Base-by-base conservation (phyloP, 495 filamentous ascomycete species). In the Platismatia glauca region DNA sequence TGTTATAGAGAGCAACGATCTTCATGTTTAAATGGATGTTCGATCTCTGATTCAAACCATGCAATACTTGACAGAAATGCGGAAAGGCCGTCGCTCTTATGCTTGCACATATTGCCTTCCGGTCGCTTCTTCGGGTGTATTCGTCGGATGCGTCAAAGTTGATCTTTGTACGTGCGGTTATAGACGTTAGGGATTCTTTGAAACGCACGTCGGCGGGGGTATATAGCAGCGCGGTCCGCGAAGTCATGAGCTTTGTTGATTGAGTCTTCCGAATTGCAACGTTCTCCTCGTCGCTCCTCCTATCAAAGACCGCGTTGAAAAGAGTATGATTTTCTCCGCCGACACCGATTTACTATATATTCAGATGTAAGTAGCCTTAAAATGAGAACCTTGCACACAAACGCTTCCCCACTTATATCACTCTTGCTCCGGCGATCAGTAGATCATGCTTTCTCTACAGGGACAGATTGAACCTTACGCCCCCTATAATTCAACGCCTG, bases 401-500 rank as follows among this genome's bases (percentile, higher is more conserved):
- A 46, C 3, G 2, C 5, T 12, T 46, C n/a, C 24, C 46, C 29
- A 50, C 22, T 12, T 1, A 31, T 4, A 18, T 6, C 16, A 4
- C 27, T 31, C 24, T 31, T 29, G 24, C 12, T 9, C 24, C 24
- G 4, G 31, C 24, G 24, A 31, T 29, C 27, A 31, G 11, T 52
- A 31, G 0, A 52, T 29, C 24, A 52, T 6, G 27, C 48, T 11
- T 52, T 52, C 12, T 31, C 48, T 4, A 16, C 22, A 16, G 18
- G 4, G 48, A 15, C 48, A 52, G 48, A 52, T 31, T 12, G 24
- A 29, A 29, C 4, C 12, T 18, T 15, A 18, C 48, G 48, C 31
- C 48, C 48, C 48, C 20, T 52, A 13, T 52, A 52, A 29, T 52
- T 24, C 12, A 61, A 22, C 18, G 18, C 43, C 60, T 56, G 59